Percentiles rank a stretch among this genome's conserved stretches.
Evolutionary conservation across 352 stramenopile species (phyloP).

Genomic region (Thraustotheca clavata): DNA sequence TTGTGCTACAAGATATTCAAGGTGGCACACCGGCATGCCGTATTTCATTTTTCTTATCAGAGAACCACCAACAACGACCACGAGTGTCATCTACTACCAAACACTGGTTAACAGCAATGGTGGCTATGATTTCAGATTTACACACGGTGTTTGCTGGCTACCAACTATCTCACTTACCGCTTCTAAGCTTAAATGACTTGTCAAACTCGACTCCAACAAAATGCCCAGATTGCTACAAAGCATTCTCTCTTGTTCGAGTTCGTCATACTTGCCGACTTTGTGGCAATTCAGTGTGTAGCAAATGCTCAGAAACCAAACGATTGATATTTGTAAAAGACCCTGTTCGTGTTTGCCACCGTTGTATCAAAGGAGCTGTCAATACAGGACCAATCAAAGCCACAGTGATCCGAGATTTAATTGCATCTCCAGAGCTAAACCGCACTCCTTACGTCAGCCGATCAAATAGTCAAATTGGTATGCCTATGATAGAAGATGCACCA

Average conservation of each 20-base stretch:
- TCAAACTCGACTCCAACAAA: not conserved
- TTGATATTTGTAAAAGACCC: not conserved
- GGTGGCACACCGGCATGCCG: not conserved
- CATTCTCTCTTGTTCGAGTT: constrained; percentile 6
- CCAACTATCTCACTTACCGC: not conserved
- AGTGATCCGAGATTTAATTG: not conserved
- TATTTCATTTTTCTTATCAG: constrained; percentile 11
- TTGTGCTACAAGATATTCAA: constrained; percentile 3
- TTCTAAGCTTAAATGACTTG: not conserved
- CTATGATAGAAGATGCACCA: not conserved
- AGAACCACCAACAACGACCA: not conserved
- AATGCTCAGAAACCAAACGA: not conserved
- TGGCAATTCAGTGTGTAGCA: not conserved
- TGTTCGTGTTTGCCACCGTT: not conserved
- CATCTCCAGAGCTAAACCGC: not conserved
- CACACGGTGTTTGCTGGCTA: constrained; percentile 7
- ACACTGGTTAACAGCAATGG: not conserved
- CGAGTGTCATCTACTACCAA: not conserved
- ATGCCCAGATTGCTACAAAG: constrained; percentile 6
- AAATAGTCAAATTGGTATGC: not conserved
- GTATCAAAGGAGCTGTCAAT: not conserved
- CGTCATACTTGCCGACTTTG: constrained; percentile 1
- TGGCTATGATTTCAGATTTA: constrained; percentile 2
- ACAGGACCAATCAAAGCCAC: constrained; percentile 6
- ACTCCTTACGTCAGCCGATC: too few species aligned